These are phyloP conservation scores for Rhodotorula sp. DNA, from an alignment of 1,284 basidiomycete genomes.

Conservation along the genomic window DNA sequence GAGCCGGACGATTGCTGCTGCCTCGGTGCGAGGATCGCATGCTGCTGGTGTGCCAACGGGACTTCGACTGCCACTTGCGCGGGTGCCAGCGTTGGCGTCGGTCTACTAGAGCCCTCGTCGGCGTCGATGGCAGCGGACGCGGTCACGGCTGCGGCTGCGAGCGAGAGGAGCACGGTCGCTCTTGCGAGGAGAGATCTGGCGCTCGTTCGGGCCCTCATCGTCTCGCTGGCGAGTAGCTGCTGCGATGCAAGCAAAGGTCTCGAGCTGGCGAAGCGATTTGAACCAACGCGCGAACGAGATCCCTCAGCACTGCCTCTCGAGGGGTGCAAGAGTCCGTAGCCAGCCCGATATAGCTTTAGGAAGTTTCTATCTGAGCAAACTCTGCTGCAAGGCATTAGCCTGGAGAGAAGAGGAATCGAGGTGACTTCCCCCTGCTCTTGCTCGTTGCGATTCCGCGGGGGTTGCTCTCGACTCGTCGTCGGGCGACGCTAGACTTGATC, in stretches of 20 bases:
- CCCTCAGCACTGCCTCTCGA: no score
- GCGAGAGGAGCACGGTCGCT: no score
- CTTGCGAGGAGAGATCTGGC: neutral
- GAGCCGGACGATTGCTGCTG: conserved; percentile 2
- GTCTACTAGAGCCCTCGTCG: neutral
- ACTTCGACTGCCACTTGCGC: neutral
- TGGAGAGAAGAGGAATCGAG: no score
- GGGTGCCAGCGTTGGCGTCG: neutral
- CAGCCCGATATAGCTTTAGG: no score
- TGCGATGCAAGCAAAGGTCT: no score
- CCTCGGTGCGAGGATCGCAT: neutral
- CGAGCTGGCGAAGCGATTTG: no score
- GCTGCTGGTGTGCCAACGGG: neutral
- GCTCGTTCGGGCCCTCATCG: neutral
- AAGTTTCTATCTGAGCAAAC: no score
- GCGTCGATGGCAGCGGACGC: neutral
- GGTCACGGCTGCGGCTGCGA: neutral
- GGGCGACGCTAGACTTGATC: no score
- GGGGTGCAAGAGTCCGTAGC: no score
- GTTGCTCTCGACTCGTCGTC: neutral
- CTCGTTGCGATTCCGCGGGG: neutral
- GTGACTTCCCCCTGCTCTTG: neutral
- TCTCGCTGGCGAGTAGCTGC: neutral
- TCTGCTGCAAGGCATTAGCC: no score
- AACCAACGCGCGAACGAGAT: no score